A percentile compares a stretch with the other conserved stretches of the same genome.
Evolutionary conservation across 1,139 yeast species (phyloP).

Genomic region (Hemisphaericaspora xylanilytica): DNA sequence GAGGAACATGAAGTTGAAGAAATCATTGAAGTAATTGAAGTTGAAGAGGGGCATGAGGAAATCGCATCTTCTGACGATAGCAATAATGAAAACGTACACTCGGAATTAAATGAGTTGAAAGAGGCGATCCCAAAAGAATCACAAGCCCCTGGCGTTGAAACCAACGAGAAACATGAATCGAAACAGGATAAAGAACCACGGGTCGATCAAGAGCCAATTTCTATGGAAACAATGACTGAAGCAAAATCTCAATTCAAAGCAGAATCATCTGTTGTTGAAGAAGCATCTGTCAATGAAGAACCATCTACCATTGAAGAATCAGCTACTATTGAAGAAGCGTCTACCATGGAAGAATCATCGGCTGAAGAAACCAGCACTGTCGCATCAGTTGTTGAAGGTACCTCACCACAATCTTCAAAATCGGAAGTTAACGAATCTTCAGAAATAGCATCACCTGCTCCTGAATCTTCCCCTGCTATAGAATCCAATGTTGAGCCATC

Average conservation of each 20-base stretch:
- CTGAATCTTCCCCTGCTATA: background rate
- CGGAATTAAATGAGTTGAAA: too few relatives aligned
- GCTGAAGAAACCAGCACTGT: conserved; percentile 4
- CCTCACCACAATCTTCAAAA: background rate
- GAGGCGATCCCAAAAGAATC: background rate
- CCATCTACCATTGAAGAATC: conserved; percentile 1
- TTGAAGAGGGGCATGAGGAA: conserved; percentile 10
- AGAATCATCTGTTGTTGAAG: conserved; percentile 2
- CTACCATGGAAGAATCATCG: conserved; percentile 3
- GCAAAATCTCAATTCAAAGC: background rate
- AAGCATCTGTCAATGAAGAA: conserved; percentile 2
- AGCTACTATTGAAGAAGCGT: conserved; percentile 2
- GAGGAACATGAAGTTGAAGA: conserved; percentile 6
- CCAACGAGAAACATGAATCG: too few relatives aligned
- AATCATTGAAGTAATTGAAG: conserved; percentile 9
- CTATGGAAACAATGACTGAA: background rate
- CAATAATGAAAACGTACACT: too few relatives aligned
- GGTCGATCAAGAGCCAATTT: background rate
- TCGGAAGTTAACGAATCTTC: background rate
- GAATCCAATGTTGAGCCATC: conserved; percentile 1
- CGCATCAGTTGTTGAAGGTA: conserved; percentile 5
- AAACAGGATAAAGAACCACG: background rate
- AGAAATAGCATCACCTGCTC: background rate
- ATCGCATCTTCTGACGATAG: conserved; percentile 3
- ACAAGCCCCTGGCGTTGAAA: too few relatives aligned